Evolutionary conservation across 192 early-diverging fungal genomes (phyloP).

Genomic region (Coemansia sp.): DNA sequence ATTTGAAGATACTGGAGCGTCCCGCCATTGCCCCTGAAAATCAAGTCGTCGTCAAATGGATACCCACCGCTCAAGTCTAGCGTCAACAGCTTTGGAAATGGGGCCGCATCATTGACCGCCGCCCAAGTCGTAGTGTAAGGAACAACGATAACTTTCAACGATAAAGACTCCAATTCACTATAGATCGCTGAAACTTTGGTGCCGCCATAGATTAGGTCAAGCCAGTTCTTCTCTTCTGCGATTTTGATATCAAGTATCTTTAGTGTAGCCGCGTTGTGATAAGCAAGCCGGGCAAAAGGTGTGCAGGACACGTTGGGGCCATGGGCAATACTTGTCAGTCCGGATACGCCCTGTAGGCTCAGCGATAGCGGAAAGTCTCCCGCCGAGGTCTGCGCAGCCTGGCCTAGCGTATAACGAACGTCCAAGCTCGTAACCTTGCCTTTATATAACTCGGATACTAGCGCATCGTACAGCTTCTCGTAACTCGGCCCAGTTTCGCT

Average conservation of each 20-base stretch:
- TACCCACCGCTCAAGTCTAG: neutral
- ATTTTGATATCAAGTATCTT: no score
- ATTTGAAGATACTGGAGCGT: neutral
- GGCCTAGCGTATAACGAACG: no score
- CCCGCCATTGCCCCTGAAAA: neutral
- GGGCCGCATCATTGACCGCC: neutral
- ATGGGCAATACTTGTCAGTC: neutral
- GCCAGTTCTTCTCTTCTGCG: no score
- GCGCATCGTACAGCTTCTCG: neutral
- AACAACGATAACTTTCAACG: neutral
- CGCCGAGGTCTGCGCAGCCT: no score
- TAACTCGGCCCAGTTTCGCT: neutral
- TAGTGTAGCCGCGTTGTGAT: no score
- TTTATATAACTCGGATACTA: neutral
- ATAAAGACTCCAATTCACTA: neutral
- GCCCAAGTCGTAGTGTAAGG: neutral
- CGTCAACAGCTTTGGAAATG: neutral
- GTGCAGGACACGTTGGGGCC: neutral
- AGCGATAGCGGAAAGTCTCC: neutral
- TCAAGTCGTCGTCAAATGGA: neutral
- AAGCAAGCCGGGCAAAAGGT: no score
- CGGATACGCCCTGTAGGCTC: neutral
- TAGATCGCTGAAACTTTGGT: neutral
- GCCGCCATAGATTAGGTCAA: neutral
- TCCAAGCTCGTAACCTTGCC: neutral